These are phyloP conservation scores for Themeda triandra DNA, from an alignment of 176 grass and related monocot species.

Conservation along the genomic window DNA sequence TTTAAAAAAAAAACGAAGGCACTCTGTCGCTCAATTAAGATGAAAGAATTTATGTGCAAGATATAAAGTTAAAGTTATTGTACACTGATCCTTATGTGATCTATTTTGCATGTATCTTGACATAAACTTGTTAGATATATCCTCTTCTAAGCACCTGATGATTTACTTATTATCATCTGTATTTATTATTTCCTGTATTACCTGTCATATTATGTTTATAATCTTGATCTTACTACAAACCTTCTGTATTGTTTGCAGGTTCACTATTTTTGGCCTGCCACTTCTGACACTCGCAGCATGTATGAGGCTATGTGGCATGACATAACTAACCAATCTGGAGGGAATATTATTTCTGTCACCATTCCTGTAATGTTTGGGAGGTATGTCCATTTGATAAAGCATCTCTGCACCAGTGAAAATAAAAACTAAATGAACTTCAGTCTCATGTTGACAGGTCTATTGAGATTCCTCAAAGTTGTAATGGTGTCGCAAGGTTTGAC, in stretches of 20 bases:
- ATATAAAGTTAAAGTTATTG: not conserved
- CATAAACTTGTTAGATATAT: not conserved
- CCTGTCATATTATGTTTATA: not conserved
- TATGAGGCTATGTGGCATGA: slow-evolving; percentile 72
- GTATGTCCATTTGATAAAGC: slow-evolving; percentile 30
- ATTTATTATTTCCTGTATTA: not conserved
- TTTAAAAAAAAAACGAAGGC: no score
- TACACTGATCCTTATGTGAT: not conserved
- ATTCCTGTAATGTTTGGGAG: slow-evolving; percentile 98
- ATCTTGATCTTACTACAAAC: not conserved
- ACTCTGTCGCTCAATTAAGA: no score
- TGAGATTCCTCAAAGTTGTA: slow-evolving; percentile 92
- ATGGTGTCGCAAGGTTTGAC: slow-evolving; percentile 74
- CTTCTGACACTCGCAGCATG: slow-evolving; percentile 40
- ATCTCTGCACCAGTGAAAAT: slow-evolving; percentile 23
- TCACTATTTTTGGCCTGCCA: slow-evolving; percentile 83
- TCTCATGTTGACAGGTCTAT: slow-evolving; percentile 54
- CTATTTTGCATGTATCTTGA: not conserved
- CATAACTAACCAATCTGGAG: slow-evolving; percentile 42
- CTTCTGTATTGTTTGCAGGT: slow-evolving; percentile 39
- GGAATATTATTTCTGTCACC: slow-evolving; percentile 34
- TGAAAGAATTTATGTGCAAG: no score
- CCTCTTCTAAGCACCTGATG: not conserved
- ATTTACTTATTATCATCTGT: not conserved
- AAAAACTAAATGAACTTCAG: slow-evolving; percentile 16